Conservation (phyloP, 2,329 filamentous ascomycete species). For the Talaromyces islandicus region DNA sequence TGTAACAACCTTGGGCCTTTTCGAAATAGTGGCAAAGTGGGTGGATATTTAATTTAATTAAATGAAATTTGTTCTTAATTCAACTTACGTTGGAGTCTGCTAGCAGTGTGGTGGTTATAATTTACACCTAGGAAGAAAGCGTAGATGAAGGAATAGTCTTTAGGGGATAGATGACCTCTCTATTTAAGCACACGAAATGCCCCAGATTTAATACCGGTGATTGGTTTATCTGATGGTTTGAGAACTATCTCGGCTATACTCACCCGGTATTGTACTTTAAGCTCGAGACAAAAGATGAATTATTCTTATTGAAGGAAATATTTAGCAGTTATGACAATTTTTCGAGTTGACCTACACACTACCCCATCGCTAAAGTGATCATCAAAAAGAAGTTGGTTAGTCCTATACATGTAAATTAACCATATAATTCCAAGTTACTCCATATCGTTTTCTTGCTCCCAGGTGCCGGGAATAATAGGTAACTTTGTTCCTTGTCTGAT, state of each 20-base stretch:
- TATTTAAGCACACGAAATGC: not conserved
- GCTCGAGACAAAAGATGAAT: not conserved
- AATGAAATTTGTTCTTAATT: not conserved
- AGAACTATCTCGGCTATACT: too few relatives aligned
- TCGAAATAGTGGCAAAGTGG: not conserved
- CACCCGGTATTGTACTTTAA: not conserved
- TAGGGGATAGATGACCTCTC: not conserved
- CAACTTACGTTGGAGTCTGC: not conserved
- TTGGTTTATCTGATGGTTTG: too few relatives aligned
- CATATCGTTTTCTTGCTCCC: not conserved
- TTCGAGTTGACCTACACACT: not conserved
- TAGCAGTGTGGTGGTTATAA: too few relatives aligned
- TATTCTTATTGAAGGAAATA: too few relatives aligned
- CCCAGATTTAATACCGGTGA: not conserved
- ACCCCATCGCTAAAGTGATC: not conserved
- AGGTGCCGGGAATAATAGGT: not conserved
- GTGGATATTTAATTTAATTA: not conserved
- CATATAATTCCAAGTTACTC: not conserved
- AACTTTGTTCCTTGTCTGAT: not conserved
- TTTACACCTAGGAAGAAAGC: too few relatives aligned
- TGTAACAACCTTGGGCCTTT: not conserved
- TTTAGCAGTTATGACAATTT: too few relatives aligned
- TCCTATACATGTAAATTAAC: not conserved
- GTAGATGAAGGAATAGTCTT: too few relatives aligned
- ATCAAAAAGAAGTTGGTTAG: not conserved